Evolutionary conservation across 768 basidiomycete species (phyloP).

Genomic region (Mycena rebaudengoi): DNA sequence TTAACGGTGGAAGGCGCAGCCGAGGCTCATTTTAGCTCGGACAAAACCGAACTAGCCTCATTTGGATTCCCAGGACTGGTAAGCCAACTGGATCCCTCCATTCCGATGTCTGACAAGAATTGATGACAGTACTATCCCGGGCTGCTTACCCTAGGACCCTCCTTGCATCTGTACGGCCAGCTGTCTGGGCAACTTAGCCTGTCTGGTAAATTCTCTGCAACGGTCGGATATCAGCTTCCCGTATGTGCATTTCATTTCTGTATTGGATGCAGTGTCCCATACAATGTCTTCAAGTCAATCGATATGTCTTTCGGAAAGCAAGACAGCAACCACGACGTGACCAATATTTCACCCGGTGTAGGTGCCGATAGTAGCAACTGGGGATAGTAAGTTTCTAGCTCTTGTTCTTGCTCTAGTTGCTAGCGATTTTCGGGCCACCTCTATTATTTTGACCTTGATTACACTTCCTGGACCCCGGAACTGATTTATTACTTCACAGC

Average conservation of each 20-base stretch:
- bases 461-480: too few relatives aligned
- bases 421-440: too few relatives aligned
- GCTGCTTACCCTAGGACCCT: constrained; percentile 31
- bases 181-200: not conserved
- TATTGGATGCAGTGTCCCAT: too few relatives aligned
- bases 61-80: constrained; percentile 32
- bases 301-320: constrained; percentile 7
- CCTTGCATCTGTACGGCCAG: constrained; percentile 11
- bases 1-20: constrained; percentile 30
- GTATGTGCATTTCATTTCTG: too few relatives aligned
- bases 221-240: too few relatives aligned
- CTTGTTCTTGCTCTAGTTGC: too few relatives aligned
- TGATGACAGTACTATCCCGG: constrained; percentile 7
- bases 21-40: constrained; percentile 3
- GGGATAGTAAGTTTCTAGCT: too few relatives aligned
- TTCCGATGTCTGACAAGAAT: not conserved
- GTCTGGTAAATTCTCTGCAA: not conserved
- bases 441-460: too few relatives aligned
- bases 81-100: not conserved
- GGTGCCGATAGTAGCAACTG: not conserved
- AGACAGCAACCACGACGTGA: not conserved
- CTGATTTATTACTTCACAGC: too few relatives aligned
- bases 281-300: not conserved
- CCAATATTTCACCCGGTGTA: not conserved
- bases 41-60: constrained; percentile 10